Conservation (phyloP, 2,329 filamentous ascomycete genomes). For the Aspergillus clavatus region DNA sequence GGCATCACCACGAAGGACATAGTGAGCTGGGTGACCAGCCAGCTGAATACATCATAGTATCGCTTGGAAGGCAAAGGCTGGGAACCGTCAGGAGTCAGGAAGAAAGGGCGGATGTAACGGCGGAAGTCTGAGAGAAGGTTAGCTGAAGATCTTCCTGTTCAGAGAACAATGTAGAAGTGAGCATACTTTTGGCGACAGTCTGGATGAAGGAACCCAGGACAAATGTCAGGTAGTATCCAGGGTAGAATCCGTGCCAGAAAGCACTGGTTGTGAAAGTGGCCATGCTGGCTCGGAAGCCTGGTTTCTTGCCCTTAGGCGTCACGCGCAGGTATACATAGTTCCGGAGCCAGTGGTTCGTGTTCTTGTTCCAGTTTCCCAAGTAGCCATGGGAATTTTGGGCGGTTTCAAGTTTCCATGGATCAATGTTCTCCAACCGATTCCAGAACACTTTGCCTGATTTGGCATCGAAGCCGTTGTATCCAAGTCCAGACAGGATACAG, state of each 20-base stretch:
- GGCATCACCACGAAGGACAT: constrained; percentile 80
- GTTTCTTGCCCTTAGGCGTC: constrained; percentile 91
- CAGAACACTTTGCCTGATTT: constrained; percentile 80
- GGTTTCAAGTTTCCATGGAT: constrained; percentile 76
- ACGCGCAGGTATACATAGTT: constrained; percentile 96
- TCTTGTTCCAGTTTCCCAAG: constrained; percentile 94
- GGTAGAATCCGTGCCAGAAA: constrained; percentile 97
- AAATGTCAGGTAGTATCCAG: constrained; percentile 91
- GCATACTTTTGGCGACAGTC: constrained; percentile 86
- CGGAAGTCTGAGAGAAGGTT: constrained; percentile 64
- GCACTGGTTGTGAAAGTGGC: constrained; percentile 92
- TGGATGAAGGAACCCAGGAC: constrained; percentile 86
- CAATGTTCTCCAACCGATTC: constrained; percentile 86
- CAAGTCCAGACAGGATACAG: constrained; percentile 88
- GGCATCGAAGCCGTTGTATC: constrained; percentile 88
- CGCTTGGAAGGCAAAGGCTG: constrained; percentile 66
- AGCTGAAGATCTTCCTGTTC: constrained; percentile 9
- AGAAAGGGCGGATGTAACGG: constrained; percentile 85
- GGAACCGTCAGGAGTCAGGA: constrained; percentile 71
- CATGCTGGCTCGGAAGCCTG: constrained; percentile 88
- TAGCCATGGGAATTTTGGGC: constrained; percentile 93
- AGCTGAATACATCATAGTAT: constrained; percentile 79
- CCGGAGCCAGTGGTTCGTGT: constrained; percentile 93
- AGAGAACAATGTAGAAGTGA: not conserved
- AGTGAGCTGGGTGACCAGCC: constrained; percentile 69